phyloP scores from a whole-genome alignment of 2,329 filamentous ascomycete genomes.

The Penicillium sp. region DNA sequence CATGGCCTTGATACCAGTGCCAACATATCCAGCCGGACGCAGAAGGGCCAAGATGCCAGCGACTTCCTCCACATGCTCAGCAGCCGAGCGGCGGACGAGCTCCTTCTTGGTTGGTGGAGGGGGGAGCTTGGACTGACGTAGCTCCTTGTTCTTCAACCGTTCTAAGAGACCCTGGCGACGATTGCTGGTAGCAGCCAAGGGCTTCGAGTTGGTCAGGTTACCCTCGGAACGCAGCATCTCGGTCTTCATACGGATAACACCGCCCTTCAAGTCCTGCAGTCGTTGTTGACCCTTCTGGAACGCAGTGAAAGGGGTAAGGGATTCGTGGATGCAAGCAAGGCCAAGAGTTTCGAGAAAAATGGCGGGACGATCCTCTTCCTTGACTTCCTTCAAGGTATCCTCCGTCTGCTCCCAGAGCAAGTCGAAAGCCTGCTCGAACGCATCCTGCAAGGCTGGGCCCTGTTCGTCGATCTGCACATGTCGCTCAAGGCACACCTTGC shows the following conservation, averaged over 20 bases:
- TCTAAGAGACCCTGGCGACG: conserved; percentile 68
- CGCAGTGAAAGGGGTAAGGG: conserved; percentile 33
- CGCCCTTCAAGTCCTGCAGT: conserved; percentile 42
- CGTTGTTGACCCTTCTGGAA: conserved; percentile 43
- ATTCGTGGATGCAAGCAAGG: conserved; percentile 39
- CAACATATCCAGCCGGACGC: conserved; percentile 37
- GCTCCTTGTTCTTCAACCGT: conserved; percentile 71
- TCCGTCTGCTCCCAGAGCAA: conserved; percentile 32
- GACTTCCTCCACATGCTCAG: conserved; percentile 69
- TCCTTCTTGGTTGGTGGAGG: conserved; percentile 54
- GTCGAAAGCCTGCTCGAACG: conserved; percentile 51
- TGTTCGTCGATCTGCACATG: conserved; percentile 38
- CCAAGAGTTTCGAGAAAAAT: conserved; percentile 36
- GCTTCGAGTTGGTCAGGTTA: conserved; percentile 24
- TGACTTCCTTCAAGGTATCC: conserved; percentile 36
- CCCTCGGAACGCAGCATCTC: conserved; percentile 29
- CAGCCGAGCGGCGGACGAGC: conserved; percentile 63
- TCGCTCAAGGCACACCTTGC: conserved; percentile 40
- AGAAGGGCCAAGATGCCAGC: conserved; percentile 68
- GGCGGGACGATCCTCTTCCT: conserved; percentile 33
- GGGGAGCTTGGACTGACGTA: conserved; percentile 47
- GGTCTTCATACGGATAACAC: conserved; percentile 38
- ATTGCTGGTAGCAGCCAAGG: conserved; percentile 27
- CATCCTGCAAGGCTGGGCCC: conserved; percentile 43
- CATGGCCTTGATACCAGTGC: conserved; percentile 30